Conservation (phyloP, 1,139 yeast genomes). For the Candida sanyaensis region DNA sequence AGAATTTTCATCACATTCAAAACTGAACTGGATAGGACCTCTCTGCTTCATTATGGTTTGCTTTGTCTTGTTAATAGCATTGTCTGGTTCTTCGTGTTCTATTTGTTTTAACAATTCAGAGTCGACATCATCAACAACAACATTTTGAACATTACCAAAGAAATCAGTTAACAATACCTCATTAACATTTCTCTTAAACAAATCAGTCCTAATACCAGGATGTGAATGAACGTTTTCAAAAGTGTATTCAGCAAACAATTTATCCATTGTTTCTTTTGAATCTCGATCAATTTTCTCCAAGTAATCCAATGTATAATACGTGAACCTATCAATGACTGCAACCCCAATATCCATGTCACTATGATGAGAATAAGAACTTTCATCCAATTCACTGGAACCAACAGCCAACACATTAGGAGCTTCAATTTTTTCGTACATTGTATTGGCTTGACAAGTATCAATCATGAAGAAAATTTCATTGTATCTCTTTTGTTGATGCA, state of each 20-base stretch:
- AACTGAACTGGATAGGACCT: slow-evolving; percentile 13
- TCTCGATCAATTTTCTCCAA: slow-evolving; percentile 78
- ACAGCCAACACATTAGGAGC: slow-evolving; percentile 92
- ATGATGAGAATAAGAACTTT: slow-evolving; percentile 92
- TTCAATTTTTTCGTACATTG: slow-evolving; percentile 91
- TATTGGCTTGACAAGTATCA: slow-evolving; percentile 98
- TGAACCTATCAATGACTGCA: slow-evolving; percentile 95
- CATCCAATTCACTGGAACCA: slow-evolving; percentile 89
- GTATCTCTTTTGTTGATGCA: slow-evolving; percentile 93
- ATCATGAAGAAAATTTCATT: slow-evolving; percentile 96
- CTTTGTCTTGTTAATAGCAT: neutral
- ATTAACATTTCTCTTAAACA: slow-evolving; percentile 65
- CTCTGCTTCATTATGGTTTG: slow-evolving; percentile 1
- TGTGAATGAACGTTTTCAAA: slow-evolving; percentile 86
- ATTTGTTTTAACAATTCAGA: slow-evolving; percentile 23
- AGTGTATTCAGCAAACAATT: slow-evolving; percentile 81
- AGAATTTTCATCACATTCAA: slow-evolving; percentile 15
- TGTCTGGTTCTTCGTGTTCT: neutral
- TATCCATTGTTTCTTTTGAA: slow-evolving; percentile 74
- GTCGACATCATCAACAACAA: slow-evolving; percentile 64
- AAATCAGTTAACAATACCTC: slow-evolving; percentile 87
- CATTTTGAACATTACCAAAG: slow-evolving; percentile 90
- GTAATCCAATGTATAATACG: slow-evolving; percentile 87
- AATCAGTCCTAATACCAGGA: slow-evolving; percentile 86
- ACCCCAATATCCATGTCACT: slow-evolving; percentile 96